Percentiles rank a stretch among this genome's conserved stretches.
phyloP scores from a whole-genome alignment of 129 eudicot genomes.

The Chrysanthemum makinoi region DNA sequence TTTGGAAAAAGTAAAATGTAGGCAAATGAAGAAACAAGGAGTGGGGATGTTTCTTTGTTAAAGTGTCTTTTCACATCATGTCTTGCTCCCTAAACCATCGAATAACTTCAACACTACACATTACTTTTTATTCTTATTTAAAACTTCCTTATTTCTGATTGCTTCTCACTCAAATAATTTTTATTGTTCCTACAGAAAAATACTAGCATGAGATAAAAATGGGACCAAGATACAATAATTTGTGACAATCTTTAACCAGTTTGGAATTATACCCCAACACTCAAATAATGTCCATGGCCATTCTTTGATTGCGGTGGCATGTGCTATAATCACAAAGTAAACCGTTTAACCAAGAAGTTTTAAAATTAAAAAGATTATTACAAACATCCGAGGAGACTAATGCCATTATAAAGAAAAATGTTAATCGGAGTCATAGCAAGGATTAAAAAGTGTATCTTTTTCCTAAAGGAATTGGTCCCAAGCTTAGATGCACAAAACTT shows the following conservation, averaged over 20 bases:
- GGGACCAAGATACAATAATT: not conserved
- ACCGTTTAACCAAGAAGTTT: too few relatives aligned
- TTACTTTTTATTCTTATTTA: constrained; percentile 29
- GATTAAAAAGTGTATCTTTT: constrained; percentile 31
- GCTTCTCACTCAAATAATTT: constrained; percentile 13
- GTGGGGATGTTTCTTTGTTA: constrained; percentile 36
- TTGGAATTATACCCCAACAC: too few relatives aligned
- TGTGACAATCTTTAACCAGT: too few relatives aligned
- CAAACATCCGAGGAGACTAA: too few relatives aligned
- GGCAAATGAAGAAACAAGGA: constrained; percentile 27
- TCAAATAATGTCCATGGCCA: too few relatives aligned
- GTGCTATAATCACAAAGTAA: too few relatives aligned
- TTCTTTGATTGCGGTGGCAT: too few relatives aligned
- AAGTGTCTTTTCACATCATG: constrained; percentile 27
- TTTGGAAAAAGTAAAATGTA: not conserved
- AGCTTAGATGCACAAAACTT: constrained; percentile 37
- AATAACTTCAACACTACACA: constrained; percentile 29
- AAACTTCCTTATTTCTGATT: constrained; percentile 18
- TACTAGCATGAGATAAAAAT: not conserved
- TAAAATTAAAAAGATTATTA: too few relatives aligned
- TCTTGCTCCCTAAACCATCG: constrained; percentile 28
- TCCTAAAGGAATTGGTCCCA: constrained; percentile 31
- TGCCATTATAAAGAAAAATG: too few relatives aligned
- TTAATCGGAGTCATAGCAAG: too few relatives aligned
- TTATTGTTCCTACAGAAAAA: not conserved